Base-by-base conservation (phyloP, 169 alveolate species). In the Plasmodium malariae region DNA sequence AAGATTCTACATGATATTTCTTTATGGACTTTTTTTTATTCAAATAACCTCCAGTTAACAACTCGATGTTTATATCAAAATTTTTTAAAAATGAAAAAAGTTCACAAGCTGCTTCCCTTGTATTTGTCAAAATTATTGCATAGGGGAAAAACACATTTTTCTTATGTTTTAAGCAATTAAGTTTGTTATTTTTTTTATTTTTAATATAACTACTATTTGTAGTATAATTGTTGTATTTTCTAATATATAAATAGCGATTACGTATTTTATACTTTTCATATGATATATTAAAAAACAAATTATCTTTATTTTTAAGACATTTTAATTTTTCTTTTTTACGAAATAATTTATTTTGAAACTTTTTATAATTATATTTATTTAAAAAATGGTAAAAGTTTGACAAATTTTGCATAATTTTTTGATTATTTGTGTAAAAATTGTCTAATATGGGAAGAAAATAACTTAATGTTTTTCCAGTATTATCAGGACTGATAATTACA, bases 81-180 rank as follows among this genome's bases (percentile, higher is more conserved):
- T 11, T 6, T 85, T 85, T 85, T 48, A 85, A 63, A 32, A 85
- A 85, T n/a, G 74, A 55, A 69, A 62, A 85, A 51, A 85, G 74
- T 34, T 85, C 92, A 48, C 30, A 69, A 17, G 92, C 92, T 55
- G 92, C 86, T 68, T 85, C 92, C 48, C 92, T 85, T 21, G 92
- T 85, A 62, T 85, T 85, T 69, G 92, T 85, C 49, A 85, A 30
- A 17, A 85, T 85, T 24, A 85, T 60, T 28, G 92, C 92, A 85
- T 69, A 85, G 7, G 92, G 92, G 24, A 85, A 68, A 62, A 37
- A 85, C 0, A 85, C 6, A 51, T 85, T 85, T 59, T 85, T 85
- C 26, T 85, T 85, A 63, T 85, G 92, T 63, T 34, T 85, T 73
- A 85, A 85, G 21, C 92, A 54, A 48, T 85, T 85, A 17, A 85